Conservation (phyloP, 2,329 filamentous ascomycete species). For the Teratosphaeria epicoccoides region DNA sequence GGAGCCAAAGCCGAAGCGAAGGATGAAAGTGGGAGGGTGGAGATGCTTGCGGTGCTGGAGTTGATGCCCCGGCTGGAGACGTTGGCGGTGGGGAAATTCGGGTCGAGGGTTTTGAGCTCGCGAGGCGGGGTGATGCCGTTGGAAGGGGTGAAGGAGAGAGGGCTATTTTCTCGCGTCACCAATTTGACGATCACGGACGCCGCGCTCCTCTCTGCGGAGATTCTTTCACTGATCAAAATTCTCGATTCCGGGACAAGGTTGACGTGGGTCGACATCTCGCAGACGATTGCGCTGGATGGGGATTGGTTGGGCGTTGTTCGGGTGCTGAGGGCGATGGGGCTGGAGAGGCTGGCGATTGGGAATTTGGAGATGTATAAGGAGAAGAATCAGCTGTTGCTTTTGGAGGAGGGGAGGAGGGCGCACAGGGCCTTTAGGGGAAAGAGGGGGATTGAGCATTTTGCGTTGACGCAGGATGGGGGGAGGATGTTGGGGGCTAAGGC, state of each 20-base stretch:
- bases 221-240: not conserved
- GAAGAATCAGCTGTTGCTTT: not conserved
- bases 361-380: not conserved
- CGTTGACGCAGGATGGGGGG: not conserved
- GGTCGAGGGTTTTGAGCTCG: not conserved
- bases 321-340: not conserved
- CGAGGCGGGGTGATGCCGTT: not conserved
- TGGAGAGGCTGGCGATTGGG: not conserved
- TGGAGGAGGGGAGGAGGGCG: not conserved
- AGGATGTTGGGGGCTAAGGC: not conserved
- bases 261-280: not conserved
- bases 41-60: conserved; percentile 43
- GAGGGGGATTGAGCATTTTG: not conserved
- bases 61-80: conserved; percentile 52
- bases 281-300: not conserved
- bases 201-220: not conserved
- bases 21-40: not conserved
- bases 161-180: not conserved
- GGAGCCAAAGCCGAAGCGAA: not conserved
- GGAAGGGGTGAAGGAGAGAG: not conserved
- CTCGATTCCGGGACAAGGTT: not conserved
- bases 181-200: not conserved
- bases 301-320: not conserved
- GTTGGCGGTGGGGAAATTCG: conserved; percentile 5
- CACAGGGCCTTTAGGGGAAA: not conserved